Conservation (phyloP, 2,329 filamentous ascomycete genomes). For the Fusarium nelsonii region DNA sequence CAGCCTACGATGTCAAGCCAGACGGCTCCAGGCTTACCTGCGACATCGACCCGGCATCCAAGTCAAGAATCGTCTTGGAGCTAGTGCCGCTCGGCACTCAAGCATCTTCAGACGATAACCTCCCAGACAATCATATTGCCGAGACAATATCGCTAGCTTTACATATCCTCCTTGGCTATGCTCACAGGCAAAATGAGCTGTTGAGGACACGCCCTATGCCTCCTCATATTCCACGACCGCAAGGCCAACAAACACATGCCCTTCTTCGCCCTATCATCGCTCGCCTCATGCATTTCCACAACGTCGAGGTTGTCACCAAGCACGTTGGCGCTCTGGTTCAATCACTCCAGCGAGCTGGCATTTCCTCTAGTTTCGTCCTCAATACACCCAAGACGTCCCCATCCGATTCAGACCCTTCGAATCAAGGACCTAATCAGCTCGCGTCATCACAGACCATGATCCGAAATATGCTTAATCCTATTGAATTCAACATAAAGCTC, state of each 20-base stretch:
- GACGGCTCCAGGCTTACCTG: slow-evolving; percentile 70
- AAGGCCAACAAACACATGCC: slow-evolving; percentile 59
- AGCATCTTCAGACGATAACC: slow-evolving; percentile 49
- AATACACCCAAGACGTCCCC: slow-evolving; percentile 53
- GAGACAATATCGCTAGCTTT: slow-evolving; percentile 75
- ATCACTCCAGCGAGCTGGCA: slow-evolving; percentile 61
- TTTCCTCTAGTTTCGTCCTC: slow-evolving; percentile 59
- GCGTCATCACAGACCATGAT: slow-evolving; percentile 61
- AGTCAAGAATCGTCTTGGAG: slow-evolving; percentile 71
- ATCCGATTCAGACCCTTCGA: slow-evolving; percentile 44
- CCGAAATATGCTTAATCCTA: slow-evolving; percentile 57
- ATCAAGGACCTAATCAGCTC: slow-evolving; percentile 53
- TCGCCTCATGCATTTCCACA: slow-evolving; percentile 59
- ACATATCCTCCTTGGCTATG: slow-evolving; percentile 80
- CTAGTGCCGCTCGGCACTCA: slow-evolving; percentile 70
- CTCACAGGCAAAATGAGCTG: slow-evolving; percentile 80
- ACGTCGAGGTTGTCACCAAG: slow-evolving; percentile 54
- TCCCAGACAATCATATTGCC: slow-evolving; percentile 65
- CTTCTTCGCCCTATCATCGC: slow-evolving; percentile 67
- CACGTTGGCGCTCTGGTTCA: slow-evolving; percentile 60
- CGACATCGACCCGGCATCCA: slow-evolving; percentile 63
- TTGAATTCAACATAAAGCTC: slow-evolving; percentile 59
- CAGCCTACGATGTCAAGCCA: slow-evolving; percentile 76
- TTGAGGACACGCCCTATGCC: slow-evolving; percentile 71
- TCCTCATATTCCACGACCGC: slow-evolving; percentile 54